Percentiles rank a stretch among this genome's conserved stretches.
Evolutionary conservation across 192 early-diverging fungal species (phyloP).

Genomic region (Phycomyces nitens): DNA sequence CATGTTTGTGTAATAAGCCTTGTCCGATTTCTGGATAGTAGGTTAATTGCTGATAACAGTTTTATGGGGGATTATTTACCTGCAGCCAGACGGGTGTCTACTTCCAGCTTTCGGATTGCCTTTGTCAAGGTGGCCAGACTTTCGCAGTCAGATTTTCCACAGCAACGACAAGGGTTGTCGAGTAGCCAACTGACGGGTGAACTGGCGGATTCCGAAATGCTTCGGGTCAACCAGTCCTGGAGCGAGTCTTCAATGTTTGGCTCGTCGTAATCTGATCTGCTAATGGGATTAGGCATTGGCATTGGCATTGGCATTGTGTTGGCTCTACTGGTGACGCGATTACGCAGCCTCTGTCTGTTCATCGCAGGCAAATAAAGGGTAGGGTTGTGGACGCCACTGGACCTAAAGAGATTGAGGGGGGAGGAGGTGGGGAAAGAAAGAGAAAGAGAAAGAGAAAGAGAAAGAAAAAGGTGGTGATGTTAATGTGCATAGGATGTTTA

Average conservation of each 20-base stretch:
- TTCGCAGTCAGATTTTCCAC: constrained; percentile 12
- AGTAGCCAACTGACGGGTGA: background rate
- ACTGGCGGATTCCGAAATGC: constrained; percentile 12
- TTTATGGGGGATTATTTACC: constrained; percentile 17
- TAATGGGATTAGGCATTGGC: background rate
- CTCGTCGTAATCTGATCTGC: background rate
- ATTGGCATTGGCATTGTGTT: constrained; percentile 7
- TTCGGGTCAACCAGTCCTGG: constrained; percentile 24
- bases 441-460: too few species aligned
- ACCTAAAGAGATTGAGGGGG: too few species aligned
- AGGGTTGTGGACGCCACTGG: too few species aligned
- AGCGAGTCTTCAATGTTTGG: constrained; percentile 16
- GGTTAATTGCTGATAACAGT: background rate
- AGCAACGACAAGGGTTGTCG: constrained; percentile 16
- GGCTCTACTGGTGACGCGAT: constrained; percentile 12
- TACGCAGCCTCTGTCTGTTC: constrained; percentile 13
- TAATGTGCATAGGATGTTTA: too few species aligned
- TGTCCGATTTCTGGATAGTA: constrained; percentile 21
- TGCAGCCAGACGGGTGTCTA: constrained; percentile 23
- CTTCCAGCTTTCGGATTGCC: constrained; percentile 21
- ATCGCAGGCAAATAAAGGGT: background rate
- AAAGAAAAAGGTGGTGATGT: too few species aligned
- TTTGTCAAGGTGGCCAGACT: constrained; percentile 11
- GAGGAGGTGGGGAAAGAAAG: too few species aligned
- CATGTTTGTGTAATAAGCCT: constrained; percentile 26